Evolutionary conservation across 2,329 filamentous ascomycete genomes (phyloP).

Genomic region (Graphilbum sp.): DNA sequence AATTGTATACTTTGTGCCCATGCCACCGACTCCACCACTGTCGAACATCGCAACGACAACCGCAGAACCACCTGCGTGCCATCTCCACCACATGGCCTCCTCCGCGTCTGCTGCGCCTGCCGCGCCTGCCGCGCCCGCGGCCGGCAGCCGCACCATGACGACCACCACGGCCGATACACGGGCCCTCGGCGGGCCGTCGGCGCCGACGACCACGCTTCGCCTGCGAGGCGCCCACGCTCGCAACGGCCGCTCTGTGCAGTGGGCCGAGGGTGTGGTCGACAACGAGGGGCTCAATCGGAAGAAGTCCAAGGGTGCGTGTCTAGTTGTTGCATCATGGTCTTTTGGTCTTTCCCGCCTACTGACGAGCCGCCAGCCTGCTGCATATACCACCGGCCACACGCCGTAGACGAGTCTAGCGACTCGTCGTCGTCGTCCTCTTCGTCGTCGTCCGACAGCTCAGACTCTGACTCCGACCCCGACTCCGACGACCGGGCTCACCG

Average conservation of each 20-base stretch:
- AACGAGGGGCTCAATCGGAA: slow-evolving; percentile 93
- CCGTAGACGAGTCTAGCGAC: slow-evolving; percentile 67
- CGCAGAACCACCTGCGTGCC: too few relatives aligned
- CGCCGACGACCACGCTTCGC: slow-evolving; percentile 18
- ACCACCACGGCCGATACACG: neutral
- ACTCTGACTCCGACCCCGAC: slow-evolving; percentile 38
- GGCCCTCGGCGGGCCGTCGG: neutral
- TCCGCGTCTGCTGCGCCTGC: neutral
- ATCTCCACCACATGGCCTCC: neutral
- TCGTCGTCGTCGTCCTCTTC: slow-evolving; percentile 45
- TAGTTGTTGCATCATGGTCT: too few relatives aligned
- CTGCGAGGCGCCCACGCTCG: slow-evolving; percentile 31
- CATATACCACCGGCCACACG: slow-evolving; percentile 82
- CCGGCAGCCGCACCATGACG: neutral
- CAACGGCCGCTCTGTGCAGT: slow-evolving; percentile 54
- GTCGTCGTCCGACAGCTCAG: slow-evolving; percentile 31
- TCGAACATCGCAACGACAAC: too few relatives aligned
- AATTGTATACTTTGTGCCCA: too few relatives aligned
- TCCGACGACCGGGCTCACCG: slow-evolving; percentile 12
- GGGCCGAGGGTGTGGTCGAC: slow-evolving; percentile 86
- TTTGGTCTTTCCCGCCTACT: too few relatives aligned
- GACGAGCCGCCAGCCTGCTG: slow-evolving; percentile 95
- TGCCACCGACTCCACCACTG: too few relatives aligned
- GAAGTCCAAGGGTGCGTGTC: slow-evolving; percentile 64
- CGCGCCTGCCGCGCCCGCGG: neutral